These are phyloP conservation scores for Pichia paraexigua DNA, from an alignment of 805 yeast species.

Conservation along the genomic window DNA sequence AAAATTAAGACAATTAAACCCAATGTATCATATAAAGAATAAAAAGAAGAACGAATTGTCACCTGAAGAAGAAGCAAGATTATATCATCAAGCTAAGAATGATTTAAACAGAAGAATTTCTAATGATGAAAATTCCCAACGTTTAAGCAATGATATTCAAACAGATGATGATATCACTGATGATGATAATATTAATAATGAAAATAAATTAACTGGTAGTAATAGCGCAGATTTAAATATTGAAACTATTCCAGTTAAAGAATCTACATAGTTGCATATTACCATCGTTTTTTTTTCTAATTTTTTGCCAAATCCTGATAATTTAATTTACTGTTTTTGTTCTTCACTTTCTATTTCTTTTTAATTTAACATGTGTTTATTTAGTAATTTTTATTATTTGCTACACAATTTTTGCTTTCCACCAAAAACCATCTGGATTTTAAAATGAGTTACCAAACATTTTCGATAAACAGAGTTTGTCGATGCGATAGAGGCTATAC, in stretches of 20 bases:
- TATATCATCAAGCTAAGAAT: conserved; percentile 36
- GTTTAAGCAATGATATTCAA: not conserved
- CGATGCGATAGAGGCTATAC: too few species aligned
- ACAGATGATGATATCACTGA: not conserved
- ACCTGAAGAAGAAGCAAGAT: conserved; percentile 36
- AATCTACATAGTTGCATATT: not conserved
- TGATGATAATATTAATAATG: not conserved
- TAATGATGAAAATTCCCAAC: not conserved
- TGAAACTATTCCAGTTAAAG: not conserved
- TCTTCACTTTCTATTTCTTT: not conserved
- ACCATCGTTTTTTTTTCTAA: not conserved
- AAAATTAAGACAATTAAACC: conserved; percentile 46
- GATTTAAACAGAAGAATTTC: conserved; percentile 9
- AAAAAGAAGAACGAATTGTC: conserved; percentile 51
- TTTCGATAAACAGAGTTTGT: too few species aligned
- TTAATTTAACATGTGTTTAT: too few species aligned
- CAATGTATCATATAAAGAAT: conserved; percentile 58
- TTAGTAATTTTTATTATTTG: too few species aligned
- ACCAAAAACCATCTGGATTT: too few species aligned
- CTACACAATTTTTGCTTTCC: too few species aligned
- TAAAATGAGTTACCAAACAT: too few species aligned
- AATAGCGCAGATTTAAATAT: not conserved
- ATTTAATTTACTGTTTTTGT: too few species aligned
- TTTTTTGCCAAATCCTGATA: not conserved
- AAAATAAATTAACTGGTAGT: not conserved